Evolutionary conservation across 768 basidiomycete genomes (phyloP), one percentile per base, ranked within the genome.

Genomic region (Pisolithus marmoratus): DNA sequence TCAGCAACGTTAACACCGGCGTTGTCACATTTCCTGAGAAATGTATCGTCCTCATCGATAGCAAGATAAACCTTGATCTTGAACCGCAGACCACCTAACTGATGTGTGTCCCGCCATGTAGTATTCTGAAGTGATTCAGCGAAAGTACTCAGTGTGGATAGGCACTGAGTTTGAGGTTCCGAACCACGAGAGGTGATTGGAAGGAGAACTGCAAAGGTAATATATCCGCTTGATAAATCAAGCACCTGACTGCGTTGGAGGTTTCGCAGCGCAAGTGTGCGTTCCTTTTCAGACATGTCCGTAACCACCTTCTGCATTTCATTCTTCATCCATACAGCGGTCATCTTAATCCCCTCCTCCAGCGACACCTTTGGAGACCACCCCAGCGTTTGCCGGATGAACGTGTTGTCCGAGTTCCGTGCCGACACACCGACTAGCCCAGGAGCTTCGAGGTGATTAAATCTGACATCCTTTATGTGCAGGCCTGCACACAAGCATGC

Each of bases 131-230:
- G 63, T 4, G 79, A 79, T 19, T 57, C 49, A 0, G 75, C 72
- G 57, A 83, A 83, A 0, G 11, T 38, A 3, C 48, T 23, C 5
- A 84, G 73, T 34, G 74, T 67, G 4, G 60, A 54, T 7, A 82
- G 64, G 51, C 80, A 82, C 36, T 69, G 59, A 1, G 55, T 51
- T 0, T 72, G 72, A 5, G 62, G 53, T 2, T 53, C 27, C 0
- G 62, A 61, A 4, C 77, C 75, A 1, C 76, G 70, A 8, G 81
- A 83, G 1, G 82, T 83, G 57, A 84, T 72, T 2, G 82, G 82
- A 8, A 84, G 73, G 3, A 83, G 68, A 38, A 83, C 69, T 2
- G 76, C 82, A 56, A 82, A 80, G 6, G 63, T 71, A 48, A 70
- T 65, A 2, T 61, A 62, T 22, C 64, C 60, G 0, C 61, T 51